Conservation (phyloP, 805 yeast species). For the Candida khao-thaluensis region DNA sequence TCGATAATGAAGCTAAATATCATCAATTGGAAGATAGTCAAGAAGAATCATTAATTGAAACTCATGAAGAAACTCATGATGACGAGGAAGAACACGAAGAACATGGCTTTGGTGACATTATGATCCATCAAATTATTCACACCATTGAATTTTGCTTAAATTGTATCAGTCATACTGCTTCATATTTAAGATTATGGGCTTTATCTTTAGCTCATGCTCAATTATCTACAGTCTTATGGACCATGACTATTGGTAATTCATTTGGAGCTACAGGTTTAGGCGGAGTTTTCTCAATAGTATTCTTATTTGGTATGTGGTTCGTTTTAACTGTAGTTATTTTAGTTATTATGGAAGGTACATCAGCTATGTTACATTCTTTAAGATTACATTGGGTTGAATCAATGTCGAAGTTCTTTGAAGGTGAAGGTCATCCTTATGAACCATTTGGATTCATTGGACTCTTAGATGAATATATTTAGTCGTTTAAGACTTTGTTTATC, state of each 20-base stretch:
- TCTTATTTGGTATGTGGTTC: slow-evolving; percentile 94
- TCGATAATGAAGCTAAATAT: slow-evolving; percentile 50
- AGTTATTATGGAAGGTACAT: slow-evolving; percentile 97
- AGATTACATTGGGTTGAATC: slow-evolving; percentile 99
- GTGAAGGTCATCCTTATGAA: slow-evolving; percentile 88
- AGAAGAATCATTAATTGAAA: slow-evolving; percentile 24
- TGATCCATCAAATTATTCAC: slow-evolving; percentile 96
- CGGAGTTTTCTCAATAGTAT: slow-evolving; percentile 73
- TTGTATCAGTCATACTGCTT: slow-evolving; percentile 98
- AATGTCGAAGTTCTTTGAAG: slow-evolving; percentile 96
- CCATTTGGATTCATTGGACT: slow-evolving; percentile 72
- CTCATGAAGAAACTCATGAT: slow-evolving; percentile 44
- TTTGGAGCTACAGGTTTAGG: slow-evolving; percentile 62
- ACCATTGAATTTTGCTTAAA: slow-evolving; percentile 96
- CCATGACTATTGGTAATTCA: slow-evolving; percentile 85
- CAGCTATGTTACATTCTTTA: slow-evolving; percentile 98
- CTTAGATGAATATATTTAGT: slow-evolving; percentile 19
- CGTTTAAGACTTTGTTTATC: too few species aligned
- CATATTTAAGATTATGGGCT: slow-evolving; percentile 96
- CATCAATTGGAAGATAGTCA: slow-evolving; percentile 39
- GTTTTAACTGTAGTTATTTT: slow-evolving; percentile 84
- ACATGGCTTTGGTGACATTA: slow-evolving; percentile 84
- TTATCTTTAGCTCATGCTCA: slow-evolving; percentile 96
- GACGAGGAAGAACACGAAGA: slow-evolving; percentile 51
- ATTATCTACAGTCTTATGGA: slow-evolving; percentile 91